Evolutionary conservation across 345 rosid species (phyloP).

Genomic region (Brassica nigra): DNA sequence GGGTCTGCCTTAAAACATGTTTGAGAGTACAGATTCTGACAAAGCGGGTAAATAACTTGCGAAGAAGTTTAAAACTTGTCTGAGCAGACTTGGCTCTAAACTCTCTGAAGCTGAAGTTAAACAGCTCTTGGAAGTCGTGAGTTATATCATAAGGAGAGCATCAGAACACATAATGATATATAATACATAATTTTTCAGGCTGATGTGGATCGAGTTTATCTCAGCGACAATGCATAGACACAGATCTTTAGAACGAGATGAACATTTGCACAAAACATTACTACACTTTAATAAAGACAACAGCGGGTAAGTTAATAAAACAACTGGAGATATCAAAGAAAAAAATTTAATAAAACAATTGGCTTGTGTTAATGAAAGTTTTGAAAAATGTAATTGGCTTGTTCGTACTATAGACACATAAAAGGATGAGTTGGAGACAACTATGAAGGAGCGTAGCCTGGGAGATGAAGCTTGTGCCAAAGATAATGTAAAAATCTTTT

Average conservation of each 20-base stretch:
- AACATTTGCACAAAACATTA: slow-evolving; percentile 66
- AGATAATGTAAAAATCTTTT: too few species aligned
- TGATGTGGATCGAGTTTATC: slow-evolving; percentile 81
- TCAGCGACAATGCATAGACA: slow-evolving; percentile 72
- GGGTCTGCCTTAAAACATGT: slow-evolving; percentile 48
- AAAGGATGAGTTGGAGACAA: slow-evolving; percentile 51
- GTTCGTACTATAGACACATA: slow-evolving; percentile 50
- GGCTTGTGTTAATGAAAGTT: not conserved
- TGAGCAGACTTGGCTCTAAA: slow-evolving; percentile 65
- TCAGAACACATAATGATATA: not conserved
- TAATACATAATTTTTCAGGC: slow-evolving; percentile 36
- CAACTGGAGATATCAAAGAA: too few species aligned
- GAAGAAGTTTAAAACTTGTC: slow-evolving; percentile 66
- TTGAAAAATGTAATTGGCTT: not conserved
- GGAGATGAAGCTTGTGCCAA: too few species aligned
- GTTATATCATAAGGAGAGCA: slow-evolving; percentile 25
- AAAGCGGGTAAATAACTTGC: slow-evolving; percentile 72
- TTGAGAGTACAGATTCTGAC: slow-evolving; percentile 68
- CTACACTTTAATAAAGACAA: slow-evolving; percentile 69
- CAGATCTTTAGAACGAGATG: slow-evolving; percentile 56
- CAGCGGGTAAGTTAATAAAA: slow-evolving; percentile 48
- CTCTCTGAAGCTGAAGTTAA: slow-evolving; percentile 74
- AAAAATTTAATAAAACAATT: not conserved
- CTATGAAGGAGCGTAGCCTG: too few species aligned
- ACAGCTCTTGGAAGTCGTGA: slow-evolving; percentile 84